Evolutionary conservation across 352 stramenopile genomes (phyloP), one percentile per base, ranked within the genome.

Genomic region (Peronosclerospora sorghi): DNA sequence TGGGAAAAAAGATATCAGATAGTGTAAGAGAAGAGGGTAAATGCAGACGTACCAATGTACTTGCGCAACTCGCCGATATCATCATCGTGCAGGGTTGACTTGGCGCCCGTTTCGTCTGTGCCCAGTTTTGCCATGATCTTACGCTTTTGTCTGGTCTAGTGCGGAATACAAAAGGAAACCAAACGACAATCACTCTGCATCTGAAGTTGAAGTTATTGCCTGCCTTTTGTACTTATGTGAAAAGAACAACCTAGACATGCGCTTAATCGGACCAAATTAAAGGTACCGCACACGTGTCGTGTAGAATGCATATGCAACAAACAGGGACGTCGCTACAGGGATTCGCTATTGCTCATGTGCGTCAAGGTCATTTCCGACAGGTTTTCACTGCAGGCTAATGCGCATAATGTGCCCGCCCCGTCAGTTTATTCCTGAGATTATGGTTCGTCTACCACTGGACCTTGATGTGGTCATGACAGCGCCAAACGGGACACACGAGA

Each of bases 401-500:
- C 68, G 29, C 75, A 73, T 29, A 85, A 54, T 35, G 78, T 95
- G 13, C 79, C 73, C 8, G 13, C 79, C 73, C 8, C 65, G 76
- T 18, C 72, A 87, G 51, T 89, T 93, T 54, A 52, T 94, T 0
- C 76, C 76, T 0, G 79, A 91, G 21, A 72, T 95, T 20, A 91
- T 86, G 55, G 65, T 65, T 5, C 60, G 80, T 15, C 59, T 96
- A 12, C 75, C 76, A 13, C 59, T 91, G 13, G 75, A 95, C 36
- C 65, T 95, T 26, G 81, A 94, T 44, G 61, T 86, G 0, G 80
- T 70, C 32, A 52, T 94, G 30, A 74, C 80, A 1, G 75, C 79
- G 5, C 74, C 77, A 0, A 81, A 93, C 51, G 81, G 96, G 29
- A 86, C 76, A 32, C 84, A 96, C 51, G 88, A 97, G 52, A 94